Percentiles rank a stretch among this genome's conserved stretches.
Conservation (phyloP, 495 filamentous ascomycete genomes). For the Lophiostoma macrostomum region DNA sequence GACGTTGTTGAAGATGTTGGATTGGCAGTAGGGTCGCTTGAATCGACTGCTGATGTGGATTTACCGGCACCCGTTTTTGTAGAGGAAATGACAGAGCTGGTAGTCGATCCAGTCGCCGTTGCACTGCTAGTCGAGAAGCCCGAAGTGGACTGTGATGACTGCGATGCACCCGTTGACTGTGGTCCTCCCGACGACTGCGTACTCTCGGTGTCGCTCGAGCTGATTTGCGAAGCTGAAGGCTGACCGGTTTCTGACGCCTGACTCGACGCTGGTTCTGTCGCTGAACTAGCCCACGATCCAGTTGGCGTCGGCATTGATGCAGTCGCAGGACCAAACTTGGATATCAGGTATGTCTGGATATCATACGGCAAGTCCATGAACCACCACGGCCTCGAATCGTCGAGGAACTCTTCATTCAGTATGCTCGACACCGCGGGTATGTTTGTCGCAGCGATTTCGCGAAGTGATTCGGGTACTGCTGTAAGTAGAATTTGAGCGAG, state of each 20-base stretch:
- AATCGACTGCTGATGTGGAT: not conserved
- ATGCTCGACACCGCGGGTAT: conserved; percentile 28
- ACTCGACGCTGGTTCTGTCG: not conserved
- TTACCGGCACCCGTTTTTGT: too few species aligned
- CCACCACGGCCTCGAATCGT: conserved; percentile 25
- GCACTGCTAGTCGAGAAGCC: too few species aligned
- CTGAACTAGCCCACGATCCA: not conserved
- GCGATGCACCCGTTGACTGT: too few species aligned
- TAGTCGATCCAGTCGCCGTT: too few species aligned
- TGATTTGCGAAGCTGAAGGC: not conserved
- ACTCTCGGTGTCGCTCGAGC: not conserved
- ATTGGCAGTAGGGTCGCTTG: not conserved
- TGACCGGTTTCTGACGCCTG: not conserved
- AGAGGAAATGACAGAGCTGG: too few species aligned
- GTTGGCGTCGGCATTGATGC: conserved; percentile 12
- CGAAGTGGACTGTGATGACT: not conserved
- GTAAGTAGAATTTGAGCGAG: conserved; percentile 31
- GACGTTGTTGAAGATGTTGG: not conserved
- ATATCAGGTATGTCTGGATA: conserved; percentile 30
- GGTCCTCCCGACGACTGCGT: too few species aligned
- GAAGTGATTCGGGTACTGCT: conserved; percentile 25
- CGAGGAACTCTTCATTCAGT: conserved; percentile 28
- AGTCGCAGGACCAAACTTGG: conserved; percentile 24
- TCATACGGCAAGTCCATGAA: conserved; percentile 26
- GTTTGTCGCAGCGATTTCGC: conserved; percentile 26